Base-by-base conservation (phyloP, 2,329 filamentous ascomycete species). In the Aspergillus chevalieri region DNA sequence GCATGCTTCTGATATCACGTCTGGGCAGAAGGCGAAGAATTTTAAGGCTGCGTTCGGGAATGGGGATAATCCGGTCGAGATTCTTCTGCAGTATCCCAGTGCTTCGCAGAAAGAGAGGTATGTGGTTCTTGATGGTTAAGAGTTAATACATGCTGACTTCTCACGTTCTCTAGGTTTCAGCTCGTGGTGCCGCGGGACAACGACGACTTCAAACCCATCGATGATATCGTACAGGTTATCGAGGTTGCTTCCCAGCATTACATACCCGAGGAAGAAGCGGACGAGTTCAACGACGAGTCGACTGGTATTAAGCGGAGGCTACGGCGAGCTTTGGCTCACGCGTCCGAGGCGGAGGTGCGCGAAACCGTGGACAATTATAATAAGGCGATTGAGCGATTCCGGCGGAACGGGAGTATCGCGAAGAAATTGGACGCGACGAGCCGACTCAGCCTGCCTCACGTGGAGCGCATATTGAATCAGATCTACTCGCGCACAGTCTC, bases 401-500 rank as follows among this genome's bases (percentile, higher is more conserved):
- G 90, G 17, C 74, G 79, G 54, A 80, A 86, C 60, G 89, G 88
- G 38, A 82, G 81, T 8, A 82, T 97, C 53, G 79, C 83, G 17
- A 82, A 79, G 58, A 86, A 87, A 57, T 77, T 97, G 43, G 81
- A 87, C 56, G 72, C 74, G 44, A 82, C 82, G 65, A 84, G 86
- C 60, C 78, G 80, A 43, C 74, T 96, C 15, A 83, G 87, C 6
- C 77, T 87, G 41, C 81, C 82, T 42, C 80, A 91, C 44, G 84
- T 91, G 43, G 83, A 87, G 57, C 85, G 89, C 57, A 92, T 96
- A 59, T 79, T 95, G 39, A 84, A 81, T 48, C 91, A 98, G 66
- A 86, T 89, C 19, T 97, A 96, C 71, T 84, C 91, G 61, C 88
- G 93, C 46, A 95, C 89, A 4, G 93, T 98, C 6, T 93, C 91